These are phyloP conservation scores for Alternaria longipes DNA, from an alignment of 2,329 filamentous ascomycete genomes.

Conservation along the genomic window DNA sequence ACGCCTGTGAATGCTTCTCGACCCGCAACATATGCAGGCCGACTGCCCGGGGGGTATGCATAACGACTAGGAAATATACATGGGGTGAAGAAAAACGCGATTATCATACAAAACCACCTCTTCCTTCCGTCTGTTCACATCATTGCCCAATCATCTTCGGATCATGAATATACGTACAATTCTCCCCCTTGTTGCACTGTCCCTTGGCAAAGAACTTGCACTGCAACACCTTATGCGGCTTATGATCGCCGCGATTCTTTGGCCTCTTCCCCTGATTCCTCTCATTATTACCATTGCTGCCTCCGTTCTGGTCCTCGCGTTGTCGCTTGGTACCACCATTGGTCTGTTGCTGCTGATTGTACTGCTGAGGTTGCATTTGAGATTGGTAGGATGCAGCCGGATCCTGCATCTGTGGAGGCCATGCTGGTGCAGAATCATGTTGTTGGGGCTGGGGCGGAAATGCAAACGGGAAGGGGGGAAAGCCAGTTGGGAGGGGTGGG, in stretches of 20 bases:
- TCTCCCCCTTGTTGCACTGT: conserved; percentile 75
- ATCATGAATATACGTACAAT: conserved; percentile 78
- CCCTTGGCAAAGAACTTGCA: conserved; percentile 77
- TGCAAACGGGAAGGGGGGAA: conserved; percentile 25
- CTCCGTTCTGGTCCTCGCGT: conserved; percentile 40
- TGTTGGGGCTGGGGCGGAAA: conserved; percentile 28
- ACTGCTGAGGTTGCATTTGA: conserved; percentile 19
- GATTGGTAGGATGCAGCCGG: conserved; percentile 18
- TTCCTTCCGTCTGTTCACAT: neutral
- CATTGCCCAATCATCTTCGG: conserved; percentile 14
- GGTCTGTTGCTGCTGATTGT: conserved; percentile 32
- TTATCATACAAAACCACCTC: conserved; percentile 14
- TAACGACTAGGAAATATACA: conserved; percentile 13
- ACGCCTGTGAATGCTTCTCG: conserved; percentile 34
- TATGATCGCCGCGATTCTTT: conserved; percentile 31
- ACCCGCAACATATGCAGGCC: conserved; percentile 6
- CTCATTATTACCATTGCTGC: conserved; percentile 37
- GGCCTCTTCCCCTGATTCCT: conserved; percentile 63
- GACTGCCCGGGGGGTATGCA: conserved; percentile 34
- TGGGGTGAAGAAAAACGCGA: conserved; percentile 2
- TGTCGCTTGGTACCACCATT: conserved; percentile 49
- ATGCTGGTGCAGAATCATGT: conserved; percentile 14
- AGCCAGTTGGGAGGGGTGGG: conserved; percentile 35
- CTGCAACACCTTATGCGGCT: conserved; percentile 56
- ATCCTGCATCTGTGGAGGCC: conserved; percentile 27